These are phyloP conservation scores for Xylaria polymorpha DNA, from an alignment of 2,329 filamentous ascomycete species.

Conservation along the genomic window DNA sequence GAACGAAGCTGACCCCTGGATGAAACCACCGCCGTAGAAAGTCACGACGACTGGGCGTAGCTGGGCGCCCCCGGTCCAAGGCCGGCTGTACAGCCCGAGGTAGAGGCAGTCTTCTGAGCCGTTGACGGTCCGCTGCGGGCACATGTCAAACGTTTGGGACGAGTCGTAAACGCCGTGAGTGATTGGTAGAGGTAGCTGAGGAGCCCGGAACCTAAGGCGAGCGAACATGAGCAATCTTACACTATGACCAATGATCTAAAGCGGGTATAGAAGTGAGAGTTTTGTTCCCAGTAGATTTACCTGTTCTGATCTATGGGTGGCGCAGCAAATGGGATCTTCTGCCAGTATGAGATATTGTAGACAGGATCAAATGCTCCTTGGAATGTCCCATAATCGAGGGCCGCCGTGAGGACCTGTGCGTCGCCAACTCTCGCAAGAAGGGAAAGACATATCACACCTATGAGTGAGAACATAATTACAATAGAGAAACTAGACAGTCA, in stretches of 20 bases:
- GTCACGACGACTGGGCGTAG: constrained; percentile 68
- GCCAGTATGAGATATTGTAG: constrained; percentile 70
- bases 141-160: constrained; percentile 66
- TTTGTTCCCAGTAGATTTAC: constrained; percentile 19
- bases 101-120: constrained; percentile 71
- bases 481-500: background rate
- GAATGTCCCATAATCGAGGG: constrained; percentile 63
- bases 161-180: constrained; percentile 65
- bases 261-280: background rate
- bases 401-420: constrained; percentile 51
- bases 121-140: constrained; percentile 67
- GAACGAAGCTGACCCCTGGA: constrained; percentile 67
- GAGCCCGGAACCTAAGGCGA: constrained; percentile 64
- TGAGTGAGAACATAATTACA: constrained; percentile 17
- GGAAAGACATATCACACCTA: constrained; percentile 19
- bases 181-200: constrained; percentile 65
- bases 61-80: constrained; percentile 59
- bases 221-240: constrained; percentile 8
- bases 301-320: constrained; percentile 66
- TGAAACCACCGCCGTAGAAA: constrained; percentile 72
- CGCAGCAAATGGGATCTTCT: constrained; percentile 70
- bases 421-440: constrained; percentile 21
- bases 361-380: constrained; percentile 61
- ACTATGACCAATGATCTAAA: background rate
- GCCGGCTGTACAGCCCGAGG: constrained; percentile 68